These are phyloP conservation scores for Immersiporthe knoxdaviesiana DNA, from an alignment of 2,329 filamentous ascomycete genomes.

Conservation along the genomic window DNA sequence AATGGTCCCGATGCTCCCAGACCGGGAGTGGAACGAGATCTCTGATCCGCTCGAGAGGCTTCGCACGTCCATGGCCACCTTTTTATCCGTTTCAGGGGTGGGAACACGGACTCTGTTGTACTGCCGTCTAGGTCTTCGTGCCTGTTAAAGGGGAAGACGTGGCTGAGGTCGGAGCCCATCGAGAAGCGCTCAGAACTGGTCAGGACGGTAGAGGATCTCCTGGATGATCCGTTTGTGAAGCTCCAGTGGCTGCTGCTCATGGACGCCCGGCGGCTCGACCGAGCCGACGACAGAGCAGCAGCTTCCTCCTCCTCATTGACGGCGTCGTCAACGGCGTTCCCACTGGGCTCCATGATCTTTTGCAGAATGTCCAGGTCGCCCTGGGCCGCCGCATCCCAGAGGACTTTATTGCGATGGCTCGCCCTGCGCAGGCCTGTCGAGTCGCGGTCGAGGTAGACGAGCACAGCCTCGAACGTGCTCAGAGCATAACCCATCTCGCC, in stretches of 20 bases:
- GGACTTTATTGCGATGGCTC: conserved; percentile 79
- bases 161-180: conserved; percentile 65
- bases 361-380: conserved; percentile 77
- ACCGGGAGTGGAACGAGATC: conserved; percentile 79
- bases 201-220: conserved; percentile 44
- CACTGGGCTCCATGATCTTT: conserved; percentile 76
- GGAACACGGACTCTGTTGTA: conserved; percentile 35
- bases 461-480: conserved; percentile 92
- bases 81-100: conserved; percentile 65
- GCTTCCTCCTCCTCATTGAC: conserved; percentile 49
- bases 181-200: conserved; percentile 56
- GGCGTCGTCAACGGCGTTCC: conserved; percentile 50
- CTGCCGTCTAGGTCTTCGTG: conserved; percentile 48
- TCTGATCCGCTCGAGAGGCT: conserved; percentile 88
- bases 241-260: conserved; percentile 46
- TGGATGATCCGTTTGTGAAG: conserved; percentile 47
- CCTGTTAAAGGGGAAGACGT: conserved; percentile 90
- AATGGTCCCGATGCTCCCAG: conserved; percentile 76
- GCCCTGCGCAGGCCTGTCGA: conserved; percentile 81
- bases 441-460: conserved; percentile 84
- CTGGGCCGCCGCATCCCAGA: conserved; percentile 86
- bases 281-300: conserved; percentile 38
- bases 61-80: conserved; percentile 85
- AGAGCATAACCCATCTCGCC: conserved; percentile 95
- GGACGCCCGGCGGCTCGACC: conserved; percentile 50